phyloP scores from a whole-genome alignment of 805 yeast species.

The Danielia oregonensis region DNA sequence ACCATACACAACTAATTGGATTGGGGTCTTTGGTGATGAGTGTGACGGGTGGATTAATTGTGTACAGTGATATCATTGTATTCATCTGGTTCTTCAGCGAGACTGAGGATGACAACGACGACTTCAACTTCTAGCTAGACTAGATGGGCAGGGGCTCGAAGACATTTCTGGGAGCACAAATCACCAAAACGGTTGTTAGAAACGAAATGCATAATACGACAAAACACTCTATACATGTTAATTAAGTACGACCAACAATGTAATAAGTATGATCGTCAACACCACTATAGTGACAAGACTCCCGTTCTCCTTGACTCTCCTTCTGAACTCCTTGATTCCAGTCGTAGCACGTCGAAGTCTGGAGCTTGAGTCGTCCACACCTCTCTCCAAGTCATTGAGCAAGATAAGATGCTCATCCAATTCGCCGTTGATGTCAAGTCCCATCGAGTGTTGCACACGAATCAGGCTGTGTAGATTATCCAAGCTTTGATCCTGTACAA shows the following conservation, averaged over 20 bases:
- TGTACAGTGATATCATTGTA: conserved; percentile 40
- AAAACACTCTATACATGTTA: too few species aligned
- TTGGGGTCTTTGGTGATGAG: conserved; percentile 42
- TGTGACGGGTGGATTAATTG: conserved; percentile 41
- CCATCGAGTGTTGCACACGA: conserved; percentile 37
- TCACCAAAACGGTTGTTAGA: too few species aligned
- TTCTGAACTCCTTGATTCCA: conserved; percentile 28
- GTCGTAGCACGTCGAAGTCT: conserved; percentile 30
- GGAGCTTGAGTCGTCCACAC: conserved; percentile 33
- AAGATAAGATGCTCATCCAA: conserved; percentile 40
- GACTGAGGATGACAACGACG: conserved; percentile 42
- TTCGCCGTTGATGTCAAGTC: conserved; percentile 34
- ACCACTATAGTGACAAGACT: conserved; percentile 39
- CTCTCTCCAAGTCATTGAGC: conserved; percentile 39
- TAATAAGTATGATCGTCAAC: conserved; percentile 37
- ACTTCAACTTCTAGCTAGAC: conserved; percentile 41
- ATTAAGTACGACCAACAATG: conserved; percentile 40
- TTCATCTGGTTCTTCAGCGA: conserved; percentile 46
- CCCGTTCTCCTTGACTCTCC: conserved; percentile 38
- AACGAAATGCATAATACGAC: too few species aligned
- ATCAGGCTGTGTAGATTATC: conserved; percentile 33
- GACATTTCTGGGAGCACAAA: too few species aligned
- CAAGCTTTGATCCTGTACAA: conserved; percentile 36
- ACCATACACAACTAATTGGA: conserved; percentile 34
- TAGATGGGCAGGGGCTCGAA: too few species aligned